These are phyloP conservation scores for Talaromyces piceae DNA, from an alignment of 2,329 filamentous ascomycete species.

Conservation along the genomic window DNA sequence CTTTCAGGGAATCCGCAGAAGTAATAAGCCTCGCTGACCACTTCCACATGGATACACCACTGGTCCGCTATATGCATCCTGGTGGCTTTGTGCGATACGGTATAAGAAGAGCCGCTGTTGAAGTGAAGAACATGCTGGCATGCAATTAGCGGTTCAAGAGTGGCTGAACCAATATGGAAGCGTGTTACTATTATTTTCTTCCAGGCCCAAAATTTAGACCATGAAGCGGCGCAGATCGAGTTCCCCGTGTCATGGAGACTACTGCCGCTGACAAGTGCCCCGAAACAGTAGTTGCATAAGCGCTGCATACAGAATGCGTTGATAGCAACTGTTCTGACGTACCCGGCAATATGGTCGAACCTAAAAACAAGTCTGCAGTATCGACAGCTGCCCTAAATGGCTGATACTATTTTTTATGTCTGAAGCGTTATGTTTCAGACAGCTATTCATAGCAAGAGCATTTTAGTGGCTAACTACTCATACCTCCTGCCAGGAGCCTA, in stretches of 20 bases:
- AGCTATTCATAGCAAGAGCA: not conserved
- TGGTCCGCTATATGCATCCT: not conserved
- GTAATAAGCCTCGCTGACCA: not conserved
- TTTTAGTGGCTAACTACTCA: not conserved
- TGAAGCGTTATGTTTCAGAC: not conserved
- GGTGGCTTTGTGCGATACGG: not conserved
- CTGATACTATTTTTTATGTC: not conserved
- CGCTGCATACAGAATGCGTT: not conserved
- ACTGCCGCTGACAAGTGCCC: not conserved
- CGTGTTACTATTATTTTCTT: not conserved
- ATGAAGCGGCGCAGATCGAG: too few relatives aligned
- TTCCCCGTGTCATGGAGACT: too few relatives aligned
- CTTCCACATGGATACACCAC: not conserved
- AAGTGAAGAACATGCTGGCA: not conserved
- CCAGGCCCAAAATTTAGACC: not conserved
- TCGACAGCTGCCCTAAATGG: not conserved
- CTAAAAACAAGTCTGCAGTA: not conserved
- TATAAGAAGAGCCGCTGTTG: not conserved
- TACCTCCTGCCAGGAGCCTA: not conserved
- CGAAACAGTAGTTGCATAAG: not conserved
- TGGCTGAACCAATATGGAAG: not conserved
- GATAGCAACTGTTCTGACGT: not conserved
- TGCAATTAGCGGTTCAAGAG: not conserved
- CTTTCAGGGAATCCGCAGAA: not conserved
- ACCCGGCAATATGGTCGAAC: not conserved